Base-by-base conservation (phyloP, 495 filamentous ascomycete species). In the Trichoderma parareesei region DNA sequence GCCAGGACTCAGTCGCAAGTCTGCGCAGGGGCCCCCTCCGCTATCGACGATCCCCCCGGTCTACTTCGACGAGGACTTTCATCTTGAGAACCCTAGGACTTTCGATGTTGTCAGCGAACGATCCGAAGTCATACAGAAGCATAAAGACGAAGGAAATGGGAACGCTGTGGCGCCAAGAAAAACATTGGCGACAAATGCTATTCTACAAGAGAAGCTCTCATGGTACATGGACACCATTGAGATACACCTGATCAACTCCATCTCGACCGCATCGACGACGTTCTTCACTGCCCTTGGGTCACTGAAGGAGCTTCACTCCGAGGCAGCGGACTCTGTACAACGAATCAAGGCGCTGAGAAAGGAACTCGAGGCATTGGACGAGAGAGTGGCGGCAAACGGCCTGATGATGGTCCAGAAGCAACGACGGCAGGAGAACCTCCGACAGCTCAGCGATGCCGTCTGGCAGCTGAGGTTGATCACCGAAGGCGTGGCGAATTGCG, bases 161-260 rank as follows among this genome's bases (percentile, higher is more conserved):
- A 79, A 80, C 38, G 75, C 79, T 1, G 66, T 76, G 5, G 85
- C 83, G 37, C 88, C 91, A 40, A 83, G 94, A 53, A 97, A 97
- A 74, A 90, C 90, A 16, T 80, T 98, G 4, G 93, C 95, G 42
- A 97, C 92, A 0, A 99, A 99, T 77, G 94, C 94, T 1, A 98
- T 99, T 57, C 76, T 99, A n/a, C 94, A 99, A 72, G 94, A 99
- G 71, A 99, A 99, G 72, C 81, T 99, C 4, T 97, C 93, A 2
- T 99, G 94, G 94, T 99, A 99, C 70, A 97, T 99, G 94, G 94
- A 99, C 72, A 99, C 95, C 0, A 90, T 99, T 20, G 94, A 99
- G 71, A 90, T 98, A 61, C 94, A 99, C 72, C 82, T 99, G 9
- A 98, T 99, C 65, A 92, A 90, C 3, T 96, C 92, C 0, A 98